A percentile compares a stretch with the other conserved stretches of the same genome.
Conservation (phyloP, 306 rosid genomes). For the Quercus robur region DNA sequence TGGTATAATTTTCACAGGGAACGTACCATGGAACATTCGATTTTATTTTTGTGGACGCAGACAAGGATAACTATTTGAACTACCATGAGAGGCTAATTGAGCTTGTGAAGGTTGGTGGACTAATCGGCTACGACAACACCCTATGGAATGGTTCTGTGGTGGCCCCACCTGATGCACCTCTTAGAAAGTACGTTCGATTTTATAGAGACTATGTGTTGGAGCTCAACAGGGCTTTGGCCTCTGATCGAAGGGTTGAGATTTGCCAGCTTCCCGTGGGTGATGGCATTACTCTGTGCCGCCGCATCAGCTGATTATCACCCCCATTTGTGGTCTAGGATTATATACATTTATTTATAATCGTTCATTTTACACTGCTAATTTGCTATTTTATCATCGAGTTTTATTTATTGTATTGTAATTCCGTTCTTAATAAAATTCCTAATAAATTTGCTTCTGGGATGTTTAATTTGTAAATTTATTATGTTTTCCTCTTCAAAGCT, state of each 20-base stretch:
- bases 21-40: constrained; percentile 68
- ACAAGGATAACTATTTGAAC: constrained; percentile 84
- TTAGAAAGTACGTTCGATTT: constrained; percentile 79
- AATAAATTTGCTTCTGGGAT: no score
- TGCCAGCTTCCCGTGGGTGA: constrained; percentile 91
- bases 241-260: constrained; percentile 80
- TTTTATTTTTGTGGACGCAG: constrained; percentile 85
- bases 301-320: constrained; percentile 35
- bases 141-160: constrained; percentile 92
- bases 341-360: no score
- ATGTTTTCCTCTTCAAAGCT: no score
- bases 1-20: constrained; percentile 29
- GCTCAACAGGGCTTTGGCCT: constrained; percentile 75
- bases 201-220: constrained; percentile 83
- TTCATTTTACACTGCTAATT: no score
- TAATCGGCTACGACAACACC: constrained; percentile 92
- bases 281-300: constrained; percentile 86
- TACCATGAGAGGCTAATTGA: constrained; percentile 87
- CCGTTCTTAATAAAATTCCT: no score
- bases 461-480: no score
- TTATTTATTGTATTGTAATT: no score
- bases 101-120: constrained; percentile 74
- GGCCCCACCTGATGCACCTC: constrained; percentile 83
- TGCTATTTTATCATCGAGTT: no score
- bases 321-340: no score